Evolutionary conservation across 169 alveolate genomes (phyloP).

Genomic region (Theileria luwenshuni): DNA sequence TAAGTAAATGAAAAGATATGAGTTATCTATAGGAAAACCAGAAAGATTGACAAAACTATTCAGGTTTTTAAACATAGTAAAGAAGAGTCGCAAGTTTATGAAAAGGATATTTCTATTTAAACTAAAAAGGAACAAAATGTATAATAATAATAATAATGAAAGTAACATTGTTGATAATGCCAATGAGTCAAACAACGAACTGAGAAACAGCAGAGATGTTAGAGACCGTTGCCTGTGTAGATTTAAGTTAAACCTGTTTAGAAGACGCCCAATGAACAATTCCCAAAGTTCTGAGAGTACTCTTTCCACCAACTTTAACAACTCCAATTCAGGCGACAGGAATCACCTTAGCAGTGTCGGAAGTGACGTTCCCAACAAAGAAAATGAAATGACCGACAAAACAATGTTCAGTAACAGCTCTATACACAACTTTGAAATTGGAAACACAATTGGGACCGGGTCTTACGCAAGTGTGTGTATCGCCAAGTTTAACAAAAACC

Average conservation of each 20-base stretch:
- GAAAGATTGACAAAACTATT: not conserved
- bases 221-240: too few species aligned
- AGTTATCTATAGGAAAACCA: not conserved
- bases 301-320: too few species aligned
- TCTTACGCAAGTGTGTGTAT: slow-evolving; percentile 68
- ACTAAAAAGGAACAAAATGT: slow-evolving; percentile 9
- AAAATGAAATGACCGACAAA: too few species aligned
- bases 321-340: too few species aligned
- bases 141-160: not conserved
- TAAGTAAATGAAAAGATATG: not conserved
- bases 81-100: not conserved
- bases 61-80: slow-evolving; percentile 8
- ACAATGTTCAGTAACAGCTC: slow-evolving; percentile 26
- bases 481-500: slow-evolving; percentile 20
- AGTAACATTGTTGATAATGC: not conserved
- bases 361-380: too few species aligned
- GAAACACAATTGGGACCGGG: slow-evolving; percentile 67
- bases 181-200: not conserved
- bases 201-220: too few species aligned
- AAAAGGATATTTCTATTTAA: not conserved
- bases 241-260: too few species aligned
- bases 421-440: slow-evolving; percentile 34
- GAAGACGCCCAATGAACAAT: too few species aligned
- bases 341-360: too few species aligned
- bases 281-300: too few species aligned